These are phyloP conservation scores for Vickermania ingenoplastis DNA, from an alignment of 208 protist species.

Conservation along the genomic window DNA sequence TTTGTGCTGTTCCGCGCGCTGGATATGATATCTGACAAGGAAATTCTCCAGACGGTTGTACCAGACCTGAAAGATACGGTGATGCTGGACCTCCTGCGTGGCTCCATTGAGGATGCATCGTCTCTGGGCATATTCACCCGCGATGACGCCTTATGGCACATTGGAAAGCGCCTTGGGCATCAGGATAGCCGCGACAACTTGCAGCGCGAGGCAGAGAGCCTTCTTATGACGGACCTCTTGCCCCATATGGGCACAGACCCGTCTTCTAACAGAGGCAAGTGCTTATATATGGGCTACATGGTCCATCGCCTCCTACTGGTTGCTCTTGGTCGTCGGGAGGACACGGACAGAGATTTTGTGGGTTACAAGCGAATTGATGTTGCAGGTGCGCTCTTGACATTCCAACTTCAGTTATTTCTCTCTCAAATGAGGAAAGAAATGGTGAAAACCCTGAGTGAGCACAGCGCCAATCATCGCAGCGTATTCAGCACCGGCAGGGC, in stretches of 20 bases:
- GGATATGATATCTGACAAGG: slow-evolving; percentile 93
- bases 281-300: slow-evolving; percentile 83
- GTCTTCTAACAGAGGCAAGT: slow-evolving; percentile 23
- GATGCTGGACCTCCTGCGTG: slow-evolving; percentile 80
- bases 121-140: slow-evolving; percentile 87
- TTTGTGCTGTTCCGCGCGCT: slow-evolving; percentile 96
- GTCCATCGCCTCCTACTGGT: slow-evolving; percentile 74
- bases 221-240: slow-evolving; percentile 88
- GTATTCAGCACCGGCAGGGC: slow-evolving; percentile 34
- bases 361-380: slow-evolving; percentile 94
- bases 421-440: slow-evolving; percentile 38
- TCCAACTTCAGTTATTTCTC: slow-evolving; percentile 30
- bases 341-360: slow-evolving; percentile 93
- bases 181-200: slow-evolving; percentile 77
- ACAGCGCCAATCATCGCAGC: slow-evolving; percentile 31
- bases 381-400: slow-evolving; percentile 84
- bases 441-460: slow-evolving; percentile 14
- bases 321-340: slow-evolving; percentile 57
- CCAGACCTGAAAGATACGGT: slow-evolving; percentile 75
- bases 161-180: slow-evolving; percentile 83
- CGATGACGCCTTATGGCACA: slow-evolving; percentile 93
- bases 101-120: slow-evolving; percentile 90
- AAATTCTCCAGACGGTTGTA: slow-evolving; percentile 93
- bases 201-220: slow-evolving; percentile 88
- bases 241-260: slow-evolving; percentile 83